Evolutionary conservation across 176 grass and related monocot genomes (phyloP), one percentile per base, ranked within the genome.

Genomic region (Triticum dicoccoides): DNA sequence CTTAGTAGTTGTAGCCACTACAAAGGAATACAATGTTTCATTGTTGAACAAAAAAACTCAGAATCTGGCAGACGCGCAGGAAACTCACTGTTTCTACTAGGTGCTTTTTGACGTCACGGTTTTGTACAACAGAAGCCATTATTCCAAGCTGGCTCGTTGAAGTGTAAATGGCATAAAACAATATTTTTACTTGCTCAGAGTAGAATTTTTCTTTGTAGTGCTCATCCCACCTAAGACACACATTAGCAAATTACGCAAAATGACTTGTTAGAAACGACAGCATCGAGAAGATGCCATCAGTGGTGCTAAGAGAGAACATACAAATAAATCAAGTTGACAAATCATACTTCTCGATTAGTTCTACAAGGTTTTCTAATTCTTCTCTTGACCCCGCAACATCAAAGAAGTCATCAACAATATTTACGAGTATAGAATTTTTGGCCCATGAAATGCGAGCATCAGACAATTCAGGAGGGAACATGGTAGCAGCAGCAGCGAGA

Each of bases 361-460:
- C 4, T 11, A 95, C 47, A 11, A 98, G 93, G 69, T 85, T 88
- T 82, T 90, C 67, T 18, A 93, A 37, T 74, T 98, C 95, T 81
- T 95, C 93, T 62, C 45, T 87, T 34, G 95, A 98, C 78, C 95
- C 93, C 52, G 77, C 89, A 52, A 92, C 41, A 54, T 98, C 95
- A 41, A 98, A 98, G 80, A 98, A 93, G 78, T 98, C 95, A 21
- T 98, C 93, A 21, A 92, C 83, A 2, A 95, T 9, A 21, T 88
- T 93, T n/a, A 89, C 84, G 14, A 98, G 91, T 8, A 93, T 89
- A 34, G 49, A 77, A 88, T 93, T 95, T 89, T 90, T 86, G 4
- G 91, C 72, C 91, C 89, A 98, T 39, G 78, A 84, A n/a, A 90
- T 90, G 65, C 91, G 93, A 37, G 89, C 92, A 73, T 95, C 87